Base-by-base conservation (phyloP, 192 early-diverging fungal species). In the Spizellomyces sp. region DNA sequence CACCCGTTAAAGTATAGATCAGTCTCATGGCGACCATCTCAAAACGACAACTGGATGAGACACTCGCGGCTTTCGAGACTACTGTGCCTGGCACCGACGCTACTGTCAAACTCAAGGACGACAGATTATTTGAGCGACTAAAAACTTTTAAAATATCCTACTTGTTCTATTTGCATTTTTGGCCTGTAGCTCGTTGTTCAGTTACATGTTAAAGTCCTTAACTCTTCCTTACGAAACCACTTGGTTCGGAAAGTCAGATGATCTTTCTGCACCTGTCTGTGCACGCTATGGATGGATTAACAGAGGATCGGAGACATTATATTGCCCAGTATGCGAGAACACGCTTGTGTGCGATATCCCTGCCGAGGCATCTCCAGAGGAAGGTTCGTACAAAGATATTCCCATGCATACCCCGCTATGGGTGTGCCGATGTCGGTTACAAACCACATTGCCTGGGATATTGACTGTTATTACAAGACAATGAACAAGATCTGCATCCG, bases 71-170 rank as follows among this genome's bases (percentile, higher is more conserved):
- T 12, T 42, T 57, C 17, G 50, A 12, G 6, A 36, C 14, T n/a
- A 19, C 22, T 4, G 41, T 19, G 12, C 22, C 52, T 2, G 66
- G 27, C 36, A 42, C 27, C 14, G 50, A 54, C 4, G 52, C 21
- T 6, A 57, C 9, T 8, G 58, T 68, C 45, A 6, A 45, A 43
- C 44, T 68, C 21, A 68, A 68, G 43, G 66, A 68, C 52, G 21
- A 7, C 1, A 56, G 56, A 19, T 43, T 68, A 14, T 68, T 54
- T 42, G 17, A 36, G 22, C 17, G 66, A n/a, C 36, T 68, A 41
- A 19, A 17, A 19, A 68, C 66, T 4, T 68, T 68, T 68, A 68
- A 57, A 56, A 68, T 68, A 68, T 22, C 21, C 48, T 54, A n/a
- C 50, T 19, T 56, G 22, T 8, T 41, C 54, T 56, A 10, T 6